phyloP scores from a whole-genome alignment of 1,284 basidiomycete genomes.

The Bjerkandera adusta region DNA sequence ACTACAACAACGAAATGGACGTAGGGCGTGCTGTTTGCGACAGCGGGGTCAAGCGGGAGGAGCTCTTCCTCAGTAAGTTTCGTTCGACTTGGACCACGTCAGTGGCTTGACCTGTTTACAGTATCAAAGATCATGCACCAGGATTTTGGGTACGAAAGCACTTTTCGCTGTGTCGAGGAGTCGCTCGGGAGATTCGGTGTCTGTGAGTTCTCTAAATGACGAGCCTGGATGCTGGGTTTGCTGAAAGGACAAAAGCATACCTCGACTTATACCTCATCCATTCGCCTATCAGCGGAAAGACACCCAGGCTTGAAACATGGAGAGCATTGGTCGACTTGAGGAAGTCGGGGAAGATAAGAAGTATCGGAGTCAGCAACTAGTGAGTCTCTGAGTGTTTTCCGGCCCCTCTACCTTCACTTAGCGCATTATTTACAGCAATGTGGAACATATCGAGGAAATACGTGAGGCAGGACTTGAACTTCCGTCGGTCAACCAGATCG shows the following conservation, averaged over 20 bases:
- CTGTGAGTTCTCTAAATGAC: not conserved
- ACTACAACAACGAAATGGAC: slow-evolving; percentile 67
- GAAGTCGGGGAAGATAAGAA: slow-evolving; percentile 45
- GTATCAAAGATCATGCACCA: not conserved
- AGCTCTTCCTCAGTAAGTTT: slow-evolving; percentile 66
- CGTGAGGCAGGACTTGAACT: slow-evolving; percentile 50
- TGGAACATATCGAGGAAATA: slow-evolving; percentile 78
- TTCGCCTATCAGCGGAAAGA: slow-evolving; percentile 38
- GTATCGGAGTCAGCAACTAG: slow-evolving; percentile 63
- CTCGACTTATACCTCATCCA: slow-evolving; percentile 61
- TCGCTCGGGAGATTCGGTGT: slow-evolving; percentile 11
- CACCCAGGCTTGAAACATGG: slow-evolving; percentile 41
- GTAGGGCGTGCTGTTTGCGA: slow-evolving; percentile 56
- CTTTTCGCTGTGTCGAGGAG: slow-evolving; percentile 4
- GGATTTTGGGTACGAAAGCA: slow-evolving; percentile 2
- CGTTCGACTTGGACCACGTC: not conserved
- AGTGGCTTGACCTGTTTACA: not conserved
- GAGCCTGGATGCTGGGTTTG: too few relatives aligned
- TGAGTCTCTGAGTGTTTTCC: slow-evolving; percentile 25
- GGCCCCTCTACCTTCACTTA: not conserved
- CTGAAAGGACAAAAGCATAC: slow-evolving; percentile 33
- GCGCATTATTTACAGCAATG: slow-evolving; percentile 43
- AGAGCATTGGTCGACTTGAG: slow-evolving; percentile 39
- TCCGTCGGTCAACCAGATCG: slow-evolving; percentile 82
- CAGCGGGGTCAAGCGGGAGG: slow-evolving; percentile 44